Evolutionary conservation across 192 early-diverging fungal species (phyloP).

Genomic region (Spizellomyces punctatus): DNA sequence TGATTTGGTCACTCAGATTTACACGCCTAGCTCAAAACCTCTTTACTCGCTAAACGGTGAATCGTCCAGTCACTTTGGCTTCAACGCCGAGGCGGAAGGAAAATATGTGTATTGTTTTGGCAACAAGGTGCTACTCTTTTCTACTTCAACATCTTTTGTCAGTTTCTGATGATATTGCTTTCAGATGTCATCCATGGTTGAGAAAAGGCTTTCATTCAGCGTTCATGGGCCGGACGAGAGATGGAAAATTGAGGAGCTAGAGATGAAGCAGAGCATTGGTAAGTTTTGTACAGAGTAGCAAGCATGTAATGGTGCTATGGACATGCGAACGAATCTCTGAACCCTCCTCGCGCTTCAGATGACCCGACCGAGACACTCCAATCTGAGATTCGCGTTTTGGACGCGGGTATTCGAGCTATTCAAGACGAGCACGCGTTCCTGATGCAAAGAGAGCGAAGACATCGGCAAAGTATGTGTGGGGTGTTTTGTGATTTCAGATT

Average conservation of each 20-base stretch:
- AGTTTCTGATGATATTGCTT: constrained; percentile 3
- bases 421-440: constrained; percentile 76
- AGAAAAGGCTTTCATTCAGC: constrained; percentile 57
- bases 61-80: constrained; percentile 34
- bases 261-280: constrained; percentile 23
- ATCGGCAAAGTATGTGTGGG: constrained; percentile 71
- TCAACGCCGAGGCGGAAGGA: constrained; percentile 54
- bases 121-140: constrained; percentile 52
- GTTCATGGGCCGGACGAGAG: constrained; percentile 31
- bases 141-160: too few relatives aligned
- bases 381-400: constrained; percentile 65
- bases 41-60: constrained; percentile 30
- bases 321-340: too few relatives aligned
- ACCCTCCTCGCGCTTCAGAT: constrained; percentile 19
- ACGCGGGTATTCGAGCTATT: constrained; percentile 60
- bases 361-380: constrained; percentile 52
- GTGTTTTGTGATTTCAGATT: too few relatives aligned
- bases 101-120: constrained; percentile 77
- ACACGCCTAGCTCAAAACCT: constrained; percentile 23
- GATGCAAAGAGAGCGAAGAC: constrained; percentile 59
- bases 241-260: constrained; percentile 22
- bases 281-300: neutral
- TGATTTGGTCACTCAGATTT: constrained; percentile 28
- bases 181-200: constrained; percentile 36
- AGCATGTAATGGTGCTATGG: neutral